Evolutionary conservation across 2,329 filamentous ascomycete species (phyloP).

Genomic region (Fusarium zealandicum): DNA sequence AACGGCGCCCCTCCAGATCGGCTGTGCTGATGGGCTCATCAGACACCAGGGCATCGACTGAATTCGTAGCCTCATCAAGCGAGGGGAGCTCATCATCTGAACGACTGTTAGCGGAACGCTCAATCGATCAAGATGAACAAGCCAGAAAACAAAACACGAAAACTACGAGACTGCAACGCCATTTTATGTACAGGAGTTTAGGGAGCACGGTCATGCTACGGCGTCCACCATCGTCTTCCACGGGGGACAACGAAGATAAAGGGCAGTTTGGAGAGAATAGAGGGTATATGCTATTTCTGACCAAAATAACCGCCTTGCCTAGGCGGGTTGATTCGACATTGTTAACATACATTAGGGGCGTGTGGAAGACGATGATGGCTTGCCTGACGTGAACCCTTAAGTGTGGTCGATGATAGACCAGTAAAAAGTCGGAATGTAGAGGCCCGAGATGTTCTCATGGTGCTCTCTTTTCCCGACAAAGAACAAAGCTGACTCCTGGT

Average conservation of each 20-base stretch:
- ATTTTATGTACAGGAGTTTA: constrained; percentile 53
- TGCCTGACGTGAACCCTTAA: constrained; percentile 58
- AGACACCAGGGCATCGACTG: constrained; percentile 73
- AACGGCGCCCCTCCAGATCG: constrained; percentile 26
- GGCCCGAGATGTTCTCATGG: constrained; percentile 33
- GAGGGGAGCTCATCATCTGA: constrained; percentile 69
- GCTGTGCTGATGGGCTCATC: constrained; percentile 53
- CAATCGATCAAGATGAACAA: constrained; percentile 29
- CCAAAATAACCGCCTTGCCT: constrained; percentile 46
- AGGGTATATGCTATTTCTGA: constrained; percentile 53
- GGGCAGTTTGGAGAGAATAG: constrained; percentile 48
- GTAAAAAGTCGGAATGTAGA: constrained; percentile 29
- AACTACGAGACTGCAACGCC: constrained; percentile 43
- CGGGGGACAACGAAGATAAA: constrained; percentile 48
- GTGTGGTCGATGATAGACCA: constrained; percentile 32
- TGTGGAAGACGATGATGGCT: constrained; percentile 75
- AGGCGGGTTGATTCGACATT: constrained; percentile 45
- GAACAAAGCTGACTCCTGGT: constrained; percentile 44
- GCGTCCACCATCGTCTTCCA: constrained; percentile 70
- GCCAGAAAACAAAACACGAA: constrained; percentile 37
- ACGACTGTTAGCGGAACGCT: constrained; percentile 52
- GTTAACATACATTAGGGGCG: constrained; percentile 72
- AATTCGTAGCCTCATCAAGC: constrained; percentile 66
- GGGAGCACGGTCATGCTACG: constrained; percentile 57
- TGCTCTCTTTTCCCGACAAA: constrained; percentile 38